Evolutionary conservation across 2,329 filamentous ascomycete genomes (phyloP).

Genomic region (Alternaria arbusti): DNA sequence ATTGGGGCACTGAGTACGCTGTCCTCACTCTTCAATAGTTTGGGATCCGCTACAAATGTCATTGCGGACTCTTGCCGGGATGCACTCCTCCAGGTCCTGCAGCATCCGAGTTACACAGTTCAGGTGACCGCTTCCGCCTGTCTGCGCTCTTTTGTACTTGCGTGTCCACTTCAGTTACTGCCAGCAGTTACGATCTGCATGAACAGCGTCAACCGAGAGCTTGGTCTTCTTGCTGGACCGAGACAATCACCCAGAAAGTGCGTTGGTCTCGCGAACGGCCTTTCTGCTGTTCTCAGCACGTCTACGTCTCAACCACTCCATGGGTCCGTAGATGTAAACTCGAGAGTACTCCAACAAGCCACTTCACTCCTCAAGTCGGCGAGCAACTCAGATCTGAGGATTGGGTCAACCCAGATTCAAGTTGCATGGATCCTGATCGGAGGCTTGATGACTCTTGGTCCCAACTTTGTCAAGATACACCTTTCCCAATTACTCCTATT

Average conservation of each 20-base stretch:
- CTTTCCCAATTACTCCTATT: conserved; percentile 89
- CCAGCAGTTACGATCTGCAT: conserved; percentile 94
- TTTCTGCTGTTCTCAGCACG: conserved; percentile 89
- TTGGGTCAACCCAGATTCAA: conserved; percentile 93
- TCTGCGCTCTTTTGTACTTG: conserved; percentile 83
- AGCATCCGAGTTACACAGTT: conserved; percentile 95
- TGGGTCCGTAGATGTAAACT: conserved; percentile 94
- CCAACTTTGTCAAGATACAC: conserved; percentile 99
- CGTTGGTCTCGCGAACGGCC: conserved; percentile 87
- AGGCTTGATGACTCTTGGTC: conserved; percentile 92
- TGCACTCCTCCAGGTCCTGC: conserved; percentile 84
- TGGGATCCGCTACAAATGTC: conserved; percentile 80
- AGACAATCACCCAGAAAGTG: conserved; percentile 83
- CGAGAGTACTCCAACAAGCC: conserved; percentile 86
- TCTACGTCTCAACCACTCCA: conserved; percentile 88
- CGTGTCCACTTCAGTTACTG: conserved; percentile 89
- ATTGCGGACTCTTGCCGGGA: conserved; percentile 87
- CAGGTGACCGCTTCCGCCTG: conserved; percentile 89
- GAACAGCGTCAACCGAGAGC: conserved; percentile 89
- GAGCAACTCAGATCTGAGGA: conserved; percentile 85
- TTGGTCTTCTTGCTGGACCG: conserved; percentile 75
- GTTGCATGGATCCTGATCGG: conserved; percentile 98
- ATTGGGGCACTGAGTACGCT: conserved; percentile 80
- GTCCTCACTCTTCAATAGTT: conserved; percentile 74
- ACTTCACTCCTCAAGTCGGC: conserved; percentile 92